Evolutionary conservation across 257 asterid genomes (phyloP).

Genomic region (Nemophila menziesii): DNA sequence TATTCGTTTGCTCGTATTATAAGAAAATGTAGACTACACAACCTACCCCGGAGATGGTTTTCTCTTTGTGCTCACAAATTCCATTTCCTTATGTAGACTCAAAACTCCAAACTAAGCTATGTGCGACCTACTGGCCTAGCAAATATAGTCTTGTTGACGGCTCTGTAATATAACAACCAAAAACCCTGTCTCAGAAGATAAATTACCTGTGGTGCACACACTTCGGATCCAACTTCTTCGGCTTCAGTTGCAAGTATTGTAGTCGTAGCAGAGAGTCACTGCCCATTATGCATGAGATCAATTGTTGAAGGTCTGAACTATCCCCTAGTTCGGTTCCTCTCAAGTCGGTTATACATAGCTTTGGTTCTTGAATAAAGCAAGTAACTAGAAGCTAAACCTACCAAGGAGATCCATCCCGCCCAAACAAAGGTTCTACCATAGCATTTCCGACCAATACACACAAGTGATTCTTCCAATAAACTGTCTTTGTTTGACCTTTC

Average conservation of each 20-base stretch:
- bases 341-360: constrained; percentile 27
- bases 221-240: background rate
- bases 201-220: too few relatives aligned
- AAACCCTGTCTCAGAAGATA: too few relatives aligned
- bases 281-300: too few relatives aligned
- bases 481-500: constrained; percentile 18
- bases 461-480: constrained; percentile 28
- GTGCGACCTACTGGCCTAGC: too few relatives aligned
- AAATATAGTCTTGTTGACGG: too few relatives aligned
- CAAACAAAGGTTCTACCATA: constrained; percentile 37
- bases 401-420: constrained; percentile 48
- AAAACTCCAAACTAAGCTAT: too few relatives aligned
- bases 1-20: background rate
- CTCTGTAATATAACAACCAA: too few relatives aligned
- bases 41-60: background rate
- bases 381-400: constrained; percentile 37
- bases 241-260: too few relatives aligned
- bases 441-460: constrained; percentile 51
- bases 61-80: background rate
- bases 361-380: constrained; percentile 40
- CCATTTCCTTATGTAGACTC: background rate
- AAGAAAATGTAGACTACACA: background rate
- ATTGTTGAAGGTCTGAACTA: background rate
- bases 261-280: too few relatives aligned
- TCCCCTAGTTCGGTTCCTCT: constrained; percentile 19